Evolutionary conservation across 2,329 filamentous ascomycete species (phyloP), one percentile per base, ranked within the genome.

Genomic region (Chaetomium sp.): DNA sequence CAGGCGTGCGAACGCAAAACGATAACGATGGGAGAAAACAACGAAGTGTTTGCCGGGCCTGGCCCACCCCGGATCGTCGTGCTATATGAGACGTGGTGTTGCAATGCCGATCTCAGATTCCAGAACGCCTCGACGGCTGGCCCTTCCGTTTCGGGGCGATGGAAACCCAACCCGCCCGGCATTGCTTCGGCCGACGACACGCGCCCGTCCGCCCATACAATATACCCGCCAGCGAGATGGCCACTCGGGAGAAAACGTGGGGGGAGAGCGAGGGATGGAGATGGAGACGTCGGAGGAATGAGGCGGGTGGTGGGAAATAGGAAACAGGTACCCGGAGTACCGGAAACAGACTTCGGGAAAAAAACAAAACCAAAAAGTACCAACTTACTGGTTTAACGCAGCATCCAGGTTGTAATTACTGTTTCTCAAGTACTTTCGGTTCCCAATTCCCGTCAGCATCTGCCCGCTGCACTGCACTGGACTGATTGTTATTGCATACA

Each of bases 361-460:
- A 11, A 42, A 34, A 37, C 51, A 47, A 59, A 49, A 12, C 57
- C 49, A 46, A 42, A 49, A 59, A 57, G 64, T 62, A 54, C 40
- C 11, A n/a, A 81, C 80, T 80, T 73, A 83, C 80, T 74, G 69
- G 71, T 83, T 78, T 49, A 81, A 70, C 41, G 80, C 80, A 56
- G 78, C 72, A 55, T 81, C 76, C 6, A 82, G 65, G 64, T 76
- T 78, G 65, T 76, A 82, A 46, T 72, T 71, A 5, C 74, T 66
- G 47, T 70, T 72, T 62, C 75, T 81, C 27, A 79, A 70, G 60
- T 70, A 79, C 78, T 80, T 63, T 61, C 36, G 52, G 57, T 59
- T 60, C 54, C 34, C 43, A 38, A 57, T 51, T 46, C 57, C 52
- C 27, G 61, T 60, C 55, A 62, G 58, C 55, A 27, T 27, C 19